Conservation (phyloP, 2,329 filamentous ascomycete genomes). For the Raffaelea arxii region DNA sequence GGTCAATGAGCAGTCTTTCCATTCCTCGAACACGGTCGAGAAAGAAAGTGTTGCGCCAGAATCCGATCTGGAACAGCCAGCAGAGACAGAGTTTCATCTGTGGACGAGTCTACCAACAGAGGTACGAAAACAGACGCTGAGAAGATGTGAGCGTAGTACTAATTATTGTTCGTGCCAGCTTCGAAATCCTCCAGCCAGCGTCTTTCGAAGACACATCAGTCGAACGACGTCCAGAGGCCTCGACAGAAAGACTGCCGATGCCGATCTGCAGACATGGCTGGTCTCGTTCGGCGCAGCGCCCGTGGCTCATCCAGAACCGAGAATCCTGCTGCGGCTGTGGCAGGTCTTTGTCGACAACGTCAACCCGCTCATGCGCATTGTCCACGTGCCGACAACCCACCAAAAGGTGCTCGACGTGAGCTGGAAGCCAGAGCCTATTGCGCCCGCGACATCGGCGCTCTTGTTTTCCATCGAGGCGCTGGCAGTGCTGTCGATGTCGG, state of each 20-base stretch:
- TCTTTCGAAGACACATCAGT: slow-evolving; percentile 3
- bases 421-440: slow-evolving; percentile 13
- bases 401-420: slow-evolving; percentile 20
- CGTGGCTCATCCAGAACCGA: slow-evolving; percentile 20
- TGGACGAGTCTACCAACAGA: slow-evolving; percentile 3
- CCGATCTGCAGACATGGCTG: neutral
- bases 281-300: neutral
- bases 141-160: too few relatives aligned
- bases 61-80: too few relatives aligned
- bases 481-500: slow-evolving; percentile 14
- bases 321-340: slow-evolving; percentile 20
- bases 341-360: slow-evolving; percentile 22
- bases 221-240: neutral
- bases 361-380: slow-evolving; percentile 22
- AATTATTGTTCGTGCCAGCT: neutral
- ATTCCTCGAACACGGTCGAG: too few relatives aligned
- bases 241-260: neutral
- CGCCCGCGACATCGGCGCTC: slow-evolving; percentile 14
- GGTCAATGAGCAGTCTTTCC: too few relatives aligned
- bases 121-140: neutral
- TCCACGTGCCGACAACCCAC: slow-evolving; percentile 22
- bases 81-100: too few relatives aligned
- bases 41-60: too few relatives aligned
- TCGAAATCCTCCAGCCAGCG: slow-evolving; percentile 1
- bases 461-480: slow-evolving; percentile 21